phyloP scores from a whole-genome alignment of 345 rosid species.

The Lepidium didymum region DNA sequence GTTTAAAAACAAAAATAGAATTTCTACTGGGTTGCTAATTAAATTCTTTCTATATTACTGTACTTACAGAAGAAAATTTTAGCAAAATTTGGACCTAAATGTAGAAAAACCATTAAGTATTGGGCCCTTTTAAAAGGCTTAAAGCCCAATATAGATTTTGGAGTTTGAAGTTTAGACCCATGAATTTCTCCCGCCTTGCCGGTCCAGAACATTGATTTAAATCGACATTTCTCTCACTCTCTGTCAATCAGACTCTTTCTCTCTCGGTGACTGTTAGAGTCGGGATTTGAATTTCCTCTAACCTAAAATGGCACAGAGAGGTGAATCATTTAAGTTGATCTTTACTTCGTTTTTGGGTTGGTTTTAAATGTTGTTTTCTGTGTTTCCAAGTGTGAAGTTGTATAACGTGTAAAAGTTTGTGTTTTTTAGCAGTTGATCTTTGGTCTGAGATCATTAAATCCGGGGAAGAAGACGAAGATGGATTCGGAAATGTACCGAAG shows the following conservation, averaged over 20 bases:
- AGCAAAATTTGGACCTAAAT: too few relatives aligned
- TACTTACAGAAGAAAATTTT: too few relatives aligned
- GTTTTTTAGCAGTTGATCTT: constrained; percentile 33
- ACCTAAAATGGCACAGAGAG: constrained; percentile 34
- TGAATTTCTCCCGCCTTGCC: constrained; percentile 5
- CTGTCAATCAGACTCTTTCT: too few relatives aligned
- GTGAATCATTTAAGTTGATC: constrained; percentile 2
- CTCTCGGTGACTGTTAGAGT: neutral
- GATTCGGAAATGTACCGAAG: neutral
- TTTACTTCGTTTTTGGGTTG: neutral
- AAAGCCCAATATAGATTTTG: neutral
- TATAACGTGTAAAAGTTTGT: neutral
- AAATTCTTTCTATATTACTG: too few relatives aligned
- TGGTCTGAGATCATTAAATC: constrained; percentile 48
- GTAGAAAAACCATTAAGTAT: neutral
- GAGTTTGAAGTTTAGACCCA: neutral
- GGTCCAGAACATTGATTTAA: neutral
- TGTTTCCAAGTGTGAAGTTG: constrained; percentile 1
- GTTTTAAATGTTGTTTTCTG: neutral
- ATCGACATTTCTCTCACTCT: neutral
- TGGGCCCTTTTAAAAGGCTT: neutral
- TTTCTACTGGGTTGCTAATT: too few relatives aligned
- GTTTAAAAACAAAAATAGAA: neutral
- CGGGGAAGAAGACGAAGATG: constrained; percentile 26
- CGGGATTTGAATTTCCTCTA: neutral